Evolutionary conservation across 78 protist species (phyloP), one percentile per base, ranked within the genome.

Genomic region (Protostelium mycophagum): DNA sequence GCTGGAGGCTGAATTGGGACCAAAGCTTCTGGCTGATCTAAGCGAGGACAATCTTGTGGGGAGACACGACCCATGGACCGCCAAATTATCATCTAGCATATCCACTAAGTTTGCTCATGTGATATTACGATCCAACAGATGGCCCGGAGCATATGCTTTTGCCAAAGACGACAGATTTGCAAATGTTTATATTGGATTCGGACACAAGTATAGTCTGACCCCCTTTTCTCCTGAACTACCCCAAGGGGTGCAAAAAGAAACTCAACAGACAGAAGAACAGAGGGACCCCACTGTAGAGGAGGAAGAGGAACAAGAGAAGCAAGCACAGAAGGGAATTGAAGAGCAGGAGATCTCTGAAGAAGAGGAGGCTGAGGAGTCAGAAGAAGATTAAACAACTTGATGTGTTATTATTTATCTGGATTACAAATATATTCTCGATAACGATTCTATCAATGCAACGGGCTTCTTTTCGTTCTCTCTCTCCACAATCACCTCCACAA

Each of bases 101-200:
- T 25, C 73, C 31, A 31, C 85, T 31, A 83, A 83, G 10, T 31
- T 31, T 34, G 37, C 85, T 25, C 85, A 28, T 34, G 85, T 83
- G 36, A 31, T 83, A 5, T 25, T 31, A 10, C 37, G 63, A 25
- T 89, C 91, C 28, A 10, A 63, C 23, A 73, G 90, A 31, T 92
- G 95, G 95, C 95, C 95, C 38, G 95, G 95, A 31, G 85, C 85
- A 5, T 10, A 31, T 31, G 85, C 85, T 1, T 83, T 31, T 31
- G 85, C 85, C 28, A 37, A 38, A 35, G 91, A 85, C 73, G 0
- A 31, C 63, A 0, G 39, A 36, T 88, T 1, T 10, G 89, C 86
- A 23, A 0, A 63, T 28, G 38, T 92, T 29, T 92, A 92, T 84
- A 0, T 89, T 34, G 95, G 95, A 29, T 29, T 85, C 84, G 95